These are phyloP conservation scores for Xerocomus brunneocitrinus DNA, from an alignment of 768 basidiomycete species.

Conservation along the genomic window DNA sequence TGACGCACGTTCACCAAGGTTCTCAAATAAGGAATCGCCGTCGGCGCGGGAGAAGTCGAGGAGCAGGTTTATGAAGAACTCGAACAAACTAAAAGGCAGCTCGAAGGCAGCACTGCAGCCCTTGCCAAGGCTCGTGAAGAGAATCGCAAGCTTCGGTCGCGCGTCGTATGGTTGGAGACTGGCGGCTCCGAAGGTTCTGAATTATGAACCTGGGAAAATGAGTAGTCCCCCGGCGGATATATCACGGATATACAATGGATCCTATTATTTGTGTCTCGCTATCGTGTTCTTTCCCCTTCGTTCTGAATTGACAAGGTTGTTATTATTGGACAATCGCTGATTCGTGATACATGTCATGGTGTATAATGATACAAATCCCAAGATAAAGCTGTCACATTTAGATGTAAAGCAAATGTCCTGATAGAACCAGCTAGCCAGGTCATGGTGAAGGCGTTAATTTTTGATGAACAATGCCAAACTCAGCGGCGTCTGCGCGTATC, in stretches of 20 bases:
- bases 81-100: slow-evolving; percentile 42
- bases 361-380: not conserved
- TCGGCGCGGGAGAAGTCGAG: slow-evolving; percentile 67
- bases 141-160: slow-evolving; percentile 47
- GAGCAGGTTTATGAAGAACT: slow-evolving; percentile 52
- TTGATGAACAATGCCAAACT: slow-evolving; percentile 19
- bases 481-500: slow-evolving; percentile 43
- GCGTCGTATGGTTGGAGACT: slow-evolving; percentile 33
- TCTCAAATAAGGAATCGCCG: slow-evolving; percentile 55
- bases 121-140: slow-evolving; percentile 47
- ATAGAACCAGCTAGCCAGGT: slow-evolving; percentile 1
- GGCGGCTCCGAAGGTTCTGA: slow-evolving; percentile 33
- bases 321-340: slow-evolving; percentile 9
- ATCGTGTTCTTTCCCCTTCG: not conserved
- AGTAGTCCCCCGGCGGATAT: slow-evolving; percentile 3
- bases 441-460: slow-evolving; percentile 14
- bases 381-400: not conserved
- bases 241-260: slow-evolving; percentile 1
- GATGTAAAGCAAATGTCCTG: not conserved
- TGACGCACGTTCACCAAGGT: not conserved
- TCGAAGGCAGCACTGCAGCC: slow-evolving; percentile 42
- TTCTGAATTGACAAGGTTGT: slow-evolving; percentile 9
- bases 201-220: slow-evolving; percentile 20
- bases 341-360: slow-evolving; percentile 12
- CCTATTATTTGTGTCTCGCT: slow-evolving; percentile 10